Conservation (phyloP, 345 rosid genomes). For the Moricandia arvensis region DNA sequence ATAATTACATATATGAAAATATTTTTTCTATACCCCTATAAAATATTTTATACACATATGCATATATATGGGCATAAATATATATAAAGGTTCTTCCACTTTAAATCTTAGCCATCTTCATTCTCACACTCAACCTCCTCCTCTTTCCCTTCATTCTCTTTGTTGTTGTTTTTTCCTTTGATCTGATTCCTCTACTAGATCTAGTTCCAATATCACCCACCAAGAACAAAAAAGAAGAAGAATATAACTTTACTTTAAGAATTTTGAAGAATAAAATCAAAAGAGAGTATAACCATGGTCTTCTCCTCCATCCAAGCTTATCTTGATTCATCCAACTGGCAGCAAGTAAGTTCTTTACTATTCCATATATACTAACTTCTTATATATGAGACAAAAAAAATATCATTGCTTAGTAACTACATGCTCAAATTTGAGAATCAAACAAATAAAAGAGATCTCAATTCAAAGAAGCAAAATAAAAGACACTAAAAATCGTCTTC, state of each 20-base stretch:
- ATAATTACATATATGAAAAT: constrained; percentile 34
- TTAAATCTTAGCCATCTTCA: constrained; percentile 54
- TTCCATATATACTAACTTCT: constrained; percentile 9
- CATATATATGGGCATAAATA: constrained; percentile 13
- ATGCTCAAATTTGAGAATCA: constrained; percentile 6
- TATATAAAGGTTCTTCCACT: constrained; percentile 61
- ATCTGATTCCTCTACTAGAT: constrained; percentile 55
- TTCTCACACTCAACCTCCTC: constrained; percentile 37
- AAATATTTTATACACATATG: constrained; percentile 4
- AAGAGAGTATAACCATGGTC: constrained; percentile 61
- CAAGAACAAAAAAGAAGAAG: not conserved
- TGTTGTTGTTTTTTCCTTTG: constrained; percentile 29
- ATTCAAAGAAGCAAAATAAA: constrained; percentile 16
- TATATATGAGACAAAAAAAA: constrained; percentile 28
- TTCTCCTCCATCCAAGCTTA: constrained; percentile 89
- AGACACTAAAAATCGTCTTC: constrained; percentile 12
- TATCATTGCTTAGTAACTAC: not conserved
- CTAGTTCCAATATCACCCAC: constrained; percentile 16
- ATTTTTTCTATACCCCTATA: not conserved
- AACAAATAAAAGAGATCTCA: not conserved
- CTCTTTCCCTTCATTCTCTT: constrained; percentile 37
- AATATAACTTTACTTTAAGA: constrained; percentile 22
- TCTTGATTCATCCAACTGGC: constrained; percentile 99
- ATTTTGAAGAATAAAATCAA: constrained; percentile 43
- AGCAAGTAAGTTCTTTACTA: constrained; percentile 59